Conservation (phyloP, 2,329 filamentous ascomycete species). For the Simplicillium sp. region DNA sequence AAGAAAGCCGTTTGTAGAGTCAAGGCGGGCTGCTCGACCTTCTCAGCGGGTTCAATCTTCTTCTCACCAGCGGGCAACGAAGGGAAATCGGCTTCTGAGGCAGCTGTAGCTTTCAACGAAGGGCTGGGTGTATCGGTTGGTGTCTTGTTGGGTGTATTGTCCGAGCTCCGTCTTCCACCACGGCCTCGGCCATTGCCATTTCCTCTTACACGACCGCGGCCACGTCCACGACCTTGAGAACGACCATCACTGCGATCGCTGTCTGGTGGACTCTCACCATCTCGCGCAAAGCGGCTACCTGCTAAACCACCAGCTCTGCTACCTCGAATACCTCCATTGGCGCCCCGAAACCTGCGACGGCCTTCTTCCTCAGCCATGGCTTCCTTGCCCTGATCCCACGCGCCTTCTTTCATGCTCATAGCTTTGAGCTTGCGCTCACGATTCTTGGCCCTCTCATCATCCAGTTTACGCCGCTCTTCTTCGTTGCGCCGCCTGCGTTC, state of each 20-base stretch:
- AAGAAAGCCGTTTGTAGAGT: slow-evolving; percentile 18
- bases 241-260: slow-evolving; percentile 20
- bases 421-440: slow-evolving; percentile 52
- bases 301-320: slow-evolving; percentile 23
- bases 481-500: slow-evolving; percentile 41
- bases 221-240: slow-evolving; percentile 19
- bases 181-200: slow-evolving; percentile 20
- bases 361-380: slow-evolving; percentile 29
- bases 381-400: slow-evolving; percentile 52
- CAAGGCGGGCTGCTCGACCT: slow-evolving; percentile 19
- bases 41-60: slow-evolving; percentile 9
- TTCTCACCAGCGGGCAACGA: slow-evolving; percentile 19
- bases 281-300: slow-evolving; percentile 31
- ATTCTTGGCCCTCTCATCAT: slow-evolving; percentile 52
- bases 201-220: slow-evolving; percentile 19
- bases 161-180: slow-evolving; percentile 18
- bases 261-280: slow-evolving; percentile 19
- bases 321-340: slow-evolving; percentile 30
- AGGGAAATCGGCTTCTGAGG: slow-evolving; percentile 24
- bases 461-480: slow-evolving; percentile 39
- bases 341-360: slow-evolving; percentile 29
- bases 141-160: too few species aligned
- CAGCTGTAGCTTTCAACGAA: slow-evolving; percentile 10
- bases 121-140: slow-evolving; percentile 4
- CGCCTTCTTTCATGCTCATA: slow-evolving; percentile 41